Conservation (phyloP, 2,329 filamentous ascomycete genomes). For the Volutella citrinella region DNA sequence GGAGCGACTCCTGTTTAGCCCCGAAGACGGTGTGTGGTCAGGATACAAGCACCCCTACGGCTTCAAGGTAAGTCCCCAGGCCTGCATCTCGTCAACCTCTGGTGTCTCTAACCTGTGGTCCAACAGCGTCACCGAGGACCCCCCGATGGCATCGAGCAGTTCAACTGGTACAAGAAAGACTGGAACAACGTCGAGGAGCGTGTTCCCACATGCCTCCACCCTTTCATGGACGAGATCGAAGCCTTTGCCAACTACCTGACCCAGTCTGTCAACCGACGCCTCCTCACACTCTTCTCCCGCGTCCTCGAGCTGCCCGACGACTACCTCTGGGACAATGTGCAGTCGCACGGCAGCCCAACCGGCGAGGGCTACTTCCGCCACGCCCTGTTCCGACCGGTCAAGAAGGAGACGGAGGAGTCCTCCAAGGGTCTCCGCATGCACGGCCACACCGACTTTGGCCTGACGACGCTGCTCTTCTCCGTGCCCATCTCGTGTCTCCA, state of each 20-base stretch:
- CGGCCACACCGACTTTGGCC: slow-evolving; percentile 16
- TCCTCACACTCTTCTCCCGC: slow-evolving; percentile 17
- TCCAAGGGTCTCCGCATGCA: slow-evolving; percentile 20
- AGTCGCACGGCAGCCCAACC: slow-evolving; percentile 19
- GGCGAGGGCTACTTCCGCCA: slow-evolving; percentile 20
- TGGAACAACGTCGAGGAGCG: slow-evolving; percentile 42
- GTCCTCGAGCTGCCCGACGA: slow-evolving; percentile 19
- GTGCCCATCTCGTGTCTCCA: slow-evolving; percentile 19
- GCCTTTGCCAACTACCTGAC: slow-evolving; percentile 17
- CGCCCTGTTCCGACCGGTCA: slow-evolving; percentile 15
- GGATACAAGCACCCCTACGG: slow-evolving; percentile 49
- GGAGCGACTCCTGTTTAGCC: slow-evolving; percentile 43
- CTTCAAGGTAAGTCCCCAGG: slow-evolving; percentile 32
- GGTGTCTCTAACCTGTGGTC: too few relatives aligned
- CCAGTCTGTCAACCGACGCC: slow-evolving; percentile 16
- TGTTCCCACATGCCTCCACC: slow-evolving; percentile 43
- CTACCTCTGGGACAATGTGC: slow-evolving; percentile 19
- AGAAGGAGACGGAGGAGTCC: slow-evolving; percentile 15
- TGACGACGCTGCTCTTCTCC: slow-evolving; percentile 14
- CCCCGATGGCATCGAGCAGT: slow-evolving; percentile 50
- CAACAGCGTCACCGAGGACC: slow-evolving; percentile 40
- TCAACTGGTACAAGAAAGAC: slow-evolving; percentile 50
- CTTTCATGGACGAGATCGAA: slow-evolving; percentile 20
- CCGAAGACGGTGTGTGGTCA: slow-evolving; percentile 46
- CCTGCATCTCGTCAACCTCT: too few relatives aligned